A percentile compares a stretch with the other conserved stretches of the same genome.
phyloP scores from a whole-genome alignment of 2,329 filamentous ascomycete species.

The Aspergillus glaucus region DNA sequence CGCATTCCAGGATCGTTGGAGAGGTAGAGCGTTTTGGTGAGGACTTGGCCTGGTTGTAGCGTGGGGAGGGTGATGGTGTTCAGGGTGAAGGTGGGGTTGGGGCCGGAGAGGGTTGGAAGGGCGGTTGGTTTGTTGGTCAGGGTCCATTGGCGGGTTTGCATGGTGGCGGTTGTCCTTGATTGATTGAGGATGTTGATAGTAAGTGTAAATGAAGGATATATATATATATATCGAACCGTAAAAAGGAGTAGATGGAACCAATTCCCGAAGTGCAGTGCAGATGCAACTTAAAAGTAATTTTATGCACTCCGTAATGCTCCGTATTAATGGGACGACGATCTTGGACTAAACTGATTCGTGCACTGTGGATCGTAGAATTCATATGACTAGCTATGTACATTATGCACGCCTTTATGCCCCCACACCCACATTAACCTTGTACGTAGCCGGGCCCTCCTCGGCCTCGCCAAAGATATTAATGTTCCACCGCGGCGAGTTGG shows the following conservation, averaged over 20 bases:
- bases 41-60: constrained; percentile 36
- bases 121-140: constrained; percentile 35
- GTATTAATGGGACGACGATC: too few relatives aligned
- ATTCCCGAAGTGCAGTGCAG: too few relatives aligned
- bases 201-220: too few relatives aligned
- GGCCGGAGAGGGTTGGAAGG: constrained; percentile 23
- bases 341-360: background rate
- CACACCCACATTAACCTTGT: constrained; percentile 37
- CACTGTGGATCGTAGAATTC: background rate
- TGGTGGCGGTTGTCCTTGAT: constrained; percentile 1
- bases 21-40: constrained; percentile 43
- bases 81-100: constrained; percentile 8
- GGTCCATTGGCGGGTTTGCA: constrained; percentile 38
- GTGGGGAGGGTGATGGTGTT: constrained; percentile 23
- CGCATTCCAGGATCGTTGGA: constrained; percentile 52
- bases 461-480: constrained; percentile 53
- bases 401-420: constrained; percentile 4
- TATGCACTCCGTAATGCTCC: too few relatives aligned
- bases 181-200: background rate
- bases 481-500: constrained; percentile 49
- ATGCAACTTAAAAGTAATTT: too few relatives aligned
- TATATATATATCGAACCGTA: too few relatives aligned
- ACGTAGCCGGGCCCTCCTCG: constrained; percentile 45
- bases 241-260: too few relatives aligned
- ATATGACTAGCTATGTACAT: background rate